phyloP scores from a whole-genome alignment of 1,139 yeast genomes.

The Schizosaccharomyces versatilis region DNA sequence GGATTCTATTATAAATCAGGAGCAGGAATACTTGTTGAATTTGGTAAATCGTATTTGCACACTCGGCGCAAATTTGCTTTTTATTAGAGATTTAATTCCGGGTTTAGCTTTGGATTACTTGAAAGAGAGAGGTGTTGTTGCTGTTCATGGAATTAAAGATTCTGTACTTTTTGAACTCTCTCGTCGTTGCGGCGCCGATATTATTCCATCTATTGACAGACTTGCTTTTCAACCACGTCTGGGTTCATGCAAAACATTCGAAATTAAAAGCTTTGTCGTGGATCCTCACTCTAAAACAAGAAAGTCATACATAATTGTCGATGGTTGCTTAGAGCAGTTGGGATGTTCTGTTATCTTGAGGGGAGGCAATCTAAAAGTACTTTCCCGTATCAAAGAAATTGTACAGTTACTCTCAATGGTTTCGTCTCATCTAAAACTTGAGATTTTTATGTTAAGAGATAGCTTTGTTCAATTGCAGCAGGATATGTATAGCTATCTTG shows the following conservation, averaged over 20 bases:
- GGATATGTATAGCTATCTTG: neutral
- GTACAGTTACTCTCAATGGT: slow-evolving; percentile 62
- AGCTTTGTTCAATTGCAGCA: slow-evolving; percentile 28
- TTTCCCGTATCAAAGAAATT: slow-evolving; percentile 53
- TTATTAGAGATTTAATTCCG: slow-evolving; percentile 63
- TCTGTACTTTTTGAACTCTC: slow-evolving; percentile 66
- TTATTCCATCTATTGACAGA: slow-evolving; percentile 44
- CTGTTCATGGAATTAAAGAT: slow-evolving; percentile 56
- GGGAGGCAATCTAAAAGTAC: slow-evolving; percentile 38
- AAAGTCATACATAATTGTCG: slow-evolving; percentile 53
- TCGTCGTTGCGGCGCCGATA: slow-evolving; percentile 62
- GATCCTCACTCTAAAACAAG: slow-evolving; percentile 26
- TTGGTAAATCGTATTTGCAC: slow-evolving; percentile 60
- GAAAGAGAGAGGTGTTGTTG: slow-evolving; percentile 50
- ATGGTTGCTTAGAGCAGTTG: slow-evolving; percentile 49
- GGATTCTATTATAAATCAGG: slow-evolving; percentile 72
- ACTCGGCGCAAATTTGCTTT: slow-evolving; percentile 54
- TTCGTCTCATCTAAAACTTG: slow-evolving; percentile 55
- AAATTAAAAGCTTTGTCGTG: slow-evolving; percentile 40
- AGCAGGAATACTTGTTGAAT: slow-evolving; percentile 60
- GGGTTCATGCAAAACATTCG: slow-evolving; percentile 55
- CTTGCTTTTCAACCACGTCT: slow-evolving; percentile 36
- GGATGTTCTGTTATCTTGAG: slow-evolving; percentile 72
- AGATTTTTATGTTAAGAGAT: slow-evolving; percentile 59
- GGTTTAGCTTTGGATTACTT: slow-evolving; percentile 59